These are phyloP conservation scores for Apium graveolens DNA, from an alignment of 129 eudicot genomes.

Conservation along the genomic window DNA sequence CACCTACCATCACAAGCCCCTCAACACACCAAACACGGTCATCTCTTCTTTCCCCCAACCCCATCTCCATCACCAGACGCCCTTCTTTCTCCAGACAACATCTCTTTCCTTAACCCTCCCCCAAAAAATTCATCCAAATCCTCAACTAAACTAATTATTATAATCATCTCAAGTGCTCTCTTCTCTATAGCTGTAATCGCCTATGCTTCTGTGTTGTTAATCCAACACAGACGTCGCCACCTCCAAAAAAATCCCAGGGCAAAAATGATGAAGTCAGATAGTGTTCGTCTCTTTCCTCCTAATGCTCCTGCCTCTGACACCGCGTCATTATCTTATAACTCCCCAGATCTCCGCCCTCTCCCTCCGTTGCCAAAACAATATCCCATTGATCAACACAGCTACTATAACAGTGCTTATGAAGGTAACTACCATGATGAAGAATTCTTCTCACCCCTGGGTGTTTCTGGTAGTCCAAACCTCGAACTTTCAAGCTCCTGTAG, in stretches of 20 bases:
- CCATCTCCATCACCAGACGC: conserved; percentile 29
- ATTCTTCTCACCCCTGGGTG: conserved; percentile 53
- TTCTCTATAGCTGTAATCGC: conserved; percentile 27
- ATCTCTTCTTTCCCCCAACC: conserved; percentile 48
- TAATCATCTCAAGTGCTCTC: conserved; percentile 40
- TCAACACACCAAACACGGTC: not conserved
- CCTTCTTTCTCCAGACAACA: conserved; percentile 75
- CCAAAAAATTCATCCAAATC: conserved; percentile 32
- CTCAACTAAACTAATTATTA: conserved; percentile 25
- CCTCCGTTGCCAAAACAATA: conserved; percentile 73
- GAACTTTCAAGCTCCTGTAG: not conserved
- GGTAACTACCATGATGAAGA: conserved; percentile 24
- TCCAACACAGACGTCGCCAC: conserved; percentile 27
- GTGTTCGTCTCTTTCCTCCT: conserved; percentile 39
- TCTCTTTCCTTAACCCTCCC: conserved; percentile 58
- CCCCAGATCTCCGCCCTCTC: conserved; percentile 90
- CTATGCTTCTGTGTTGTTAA: conserved; percentile 26
- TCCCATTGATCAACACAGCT: conserved; percentile 7
- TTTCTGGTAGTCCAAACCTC: conserved; percentile 21
- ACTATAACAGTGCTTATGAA: conserved; percentile 4
- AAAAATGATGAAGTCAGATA: conserved; percentile 31
- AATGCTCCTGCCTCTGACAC: conserved; percentile 43
- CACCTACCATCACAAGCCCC: conserved; percentile 37
- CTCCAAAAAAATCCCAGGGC: not conserved
- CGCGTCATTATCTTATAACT: conserved; percentile 31